These are phyloP conservation scores for Gossypium gossypioides DNA, from an alignment of 441 rosid species.

Conservation along the genomic window DNA sequence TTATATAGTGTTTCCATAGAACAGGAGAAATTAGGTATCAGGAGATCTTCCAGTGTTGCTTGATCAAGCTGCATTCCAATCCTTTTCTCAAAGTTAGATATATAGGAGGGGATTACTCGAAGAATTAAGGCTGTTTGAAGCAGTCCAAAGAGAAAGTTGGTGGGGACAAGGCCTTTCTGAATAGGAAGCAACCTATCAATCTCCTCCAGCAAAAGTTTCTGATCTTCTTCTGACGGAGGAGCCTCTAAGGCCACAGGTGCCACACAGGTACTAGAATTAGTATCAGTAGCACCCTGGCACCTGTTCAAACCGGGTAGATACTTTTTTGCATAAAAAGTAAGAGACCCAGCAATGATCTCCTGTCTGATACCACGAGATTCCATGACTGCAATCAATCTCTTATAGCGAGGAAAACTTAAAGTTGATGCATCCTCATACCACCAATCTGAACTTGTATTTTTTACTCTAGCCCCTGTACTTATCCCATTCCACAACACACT, in stretches of 20 bases:
- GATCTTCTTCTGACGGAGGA: conserved; percentile 72
- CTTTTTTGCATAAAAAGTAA: conserved; percentile 63
- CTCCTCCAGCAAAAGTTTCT: conserved; percentile 65
- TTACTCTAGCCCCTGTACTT: conserved; percentile 83
- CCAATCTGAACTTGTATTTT: conserved; percentile 71
- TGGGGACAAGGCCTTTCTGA: conserved; percentile 70
- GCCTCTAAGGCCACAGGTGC: conserved; percentile 41
- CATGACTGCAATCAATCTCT: conserved; percentile 60
- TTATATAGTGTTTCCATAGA: conserved; percentile 88
- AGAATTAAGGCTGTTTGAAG: conserved; percentile 80
- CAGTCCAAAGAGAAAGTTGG: conserved; percentile 77
- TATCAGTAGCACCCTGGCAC: conserved; percentile 52
- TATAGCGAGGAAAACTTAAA: conserved; percentile 65
- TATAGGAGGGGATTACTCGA: conserved; percentile 49
- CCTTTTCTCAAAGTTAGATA: conserved; percentile 64
- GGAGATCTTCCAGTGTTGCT: conserved; percentile 83
- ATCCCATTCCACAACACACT: conserved; percentile 94
- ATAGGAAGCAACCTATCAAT: conserved; percentile 57
- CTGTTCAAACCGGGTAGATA: conserved; percentile 77
- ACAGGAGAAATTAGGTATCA: conserved; percentile 81
- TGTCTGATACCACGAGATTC: conserved; percentile 67
- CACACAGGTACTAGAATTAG: conserved; percentile 53
- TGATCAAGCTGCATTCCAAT: conserved; percentile 96
- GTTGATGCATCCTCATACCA: conserved; percentile 87
- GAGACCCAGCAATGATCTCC: conserved; percentile 70